These are phyloP conservation scores for Amborella trichopoda DNA, from an alignment of 164 flowering plant genomes.

Conservation along the genomic window DNA sequence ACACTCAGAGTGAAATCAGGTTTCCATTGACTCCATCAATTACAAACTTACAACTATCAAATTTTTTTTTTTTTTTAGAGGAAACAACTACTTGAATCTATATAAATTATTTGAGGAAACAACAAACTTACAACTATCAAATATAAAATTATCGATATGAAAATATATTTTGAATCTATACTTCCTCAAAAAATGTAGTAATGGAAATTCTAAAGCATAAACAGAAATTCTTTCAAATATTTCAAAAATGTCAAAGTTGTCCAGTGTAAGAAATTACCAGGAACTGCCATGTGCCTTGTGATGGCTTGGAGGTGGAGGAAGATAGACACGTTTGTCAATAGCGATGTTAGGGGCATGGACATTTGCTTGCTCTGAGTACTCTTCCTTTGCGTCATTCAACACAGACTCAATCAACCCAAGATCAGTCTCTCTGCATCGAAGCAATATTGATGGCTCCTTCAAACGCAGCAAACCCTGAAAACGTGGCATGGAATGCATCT, in stretches of 20 bases:
- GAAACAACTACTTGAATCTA: no score
- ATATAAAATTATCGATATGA: no score
- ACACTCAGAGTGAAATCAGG: no score
- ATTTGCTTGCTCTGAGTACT: conserved; percentile 37
- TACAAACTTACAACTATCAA: no score
- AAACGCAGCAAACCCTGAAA: conserved; percentile 40
- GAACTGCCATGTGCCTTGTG: conserved; percentile 27
- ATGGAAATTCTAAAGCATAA: no score
- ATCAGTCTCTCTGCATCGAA: conserved; percentile 56
- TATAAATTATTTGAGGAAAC: no score
- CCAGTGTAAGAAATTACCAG: conserved; percentile 25
- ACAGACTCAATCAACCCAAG: conserved; percentile 29
- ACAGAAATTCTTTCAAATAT: neutral
- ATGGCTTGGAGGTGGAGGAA: conserved; percentile 50
- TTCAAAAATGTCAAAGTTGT: neutral
- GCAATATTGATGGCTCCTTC: conserved; percentile 46
- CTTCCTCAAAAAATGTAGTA: no score
- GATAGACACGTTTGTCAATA: conserved; percentile 30
- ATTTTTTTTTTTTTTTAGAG: no score
- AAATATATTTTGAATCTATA: no score
- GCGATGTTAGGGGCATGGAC: conserved; percentile 26
- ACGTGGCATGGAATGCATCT: no score
- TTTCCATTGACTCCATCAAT: no score
- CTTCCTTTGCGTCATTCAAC: conserved; percentile 30
- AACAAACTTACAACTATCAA: no score